Conservation (phyloP, 73 alveolate species). For the Paraurostyla sp. region DNA sequence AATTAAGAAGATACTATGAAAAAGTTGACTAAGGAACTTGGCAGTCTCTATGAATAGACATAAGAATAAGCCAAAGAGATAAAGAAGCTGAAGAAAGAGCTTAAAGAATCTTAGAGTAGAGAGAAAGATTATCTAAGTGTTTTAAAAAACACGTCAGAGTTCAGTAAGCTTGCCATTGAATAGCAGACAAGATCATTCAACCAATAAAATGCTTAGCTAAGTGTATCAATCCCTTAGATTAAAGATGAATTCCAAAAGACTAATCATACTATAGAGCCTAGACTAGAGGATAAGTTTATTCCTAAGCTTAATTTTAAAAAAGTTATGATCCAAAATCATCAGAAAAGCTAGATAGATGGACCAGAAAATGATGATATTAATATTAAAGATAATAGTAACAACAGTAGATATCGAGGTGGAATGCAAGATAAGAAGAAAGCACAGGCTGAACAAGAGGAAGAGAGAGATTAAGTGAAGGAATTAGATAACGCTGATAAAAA, state of each 20-base stretch:
- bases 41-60: background rate
- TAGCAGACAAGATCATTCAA: background rate
- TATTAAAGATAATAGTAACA: too few species aligned
- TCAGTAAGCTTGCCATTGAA: conserved; percentile 43
- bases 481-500: background rate
- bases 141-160: conserved; percentile 41
- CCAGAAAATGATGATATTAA: too few species aligned
- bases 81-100: conserved; percentile 22
- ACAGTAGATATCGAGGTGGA: too few species aligned
- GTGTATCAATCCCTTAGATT: background rate
- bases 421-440: too few species aligned
- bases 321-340: background rate
- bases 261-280: background rate
- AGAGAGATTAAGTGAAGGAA: background rate
- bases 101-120: conserved; percentile 17
- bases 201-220: too few species aligned
- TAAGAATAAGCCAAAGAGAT: conserved; percentile 13
- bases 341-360: background rate
- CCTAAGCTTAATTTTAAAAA: conserved; percentile 13
- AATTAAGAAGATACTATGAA: conserved; percentile 9
- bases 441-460: background rate
- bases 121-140: conserved; percentile 44
- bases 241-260: background rate
- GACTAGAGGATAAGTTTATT: background rate
- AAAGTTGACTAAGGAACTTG: background rate